Base-by-base conservation (phyloP, 75 land plant genomes). In the Pinus taeda region DNA sequence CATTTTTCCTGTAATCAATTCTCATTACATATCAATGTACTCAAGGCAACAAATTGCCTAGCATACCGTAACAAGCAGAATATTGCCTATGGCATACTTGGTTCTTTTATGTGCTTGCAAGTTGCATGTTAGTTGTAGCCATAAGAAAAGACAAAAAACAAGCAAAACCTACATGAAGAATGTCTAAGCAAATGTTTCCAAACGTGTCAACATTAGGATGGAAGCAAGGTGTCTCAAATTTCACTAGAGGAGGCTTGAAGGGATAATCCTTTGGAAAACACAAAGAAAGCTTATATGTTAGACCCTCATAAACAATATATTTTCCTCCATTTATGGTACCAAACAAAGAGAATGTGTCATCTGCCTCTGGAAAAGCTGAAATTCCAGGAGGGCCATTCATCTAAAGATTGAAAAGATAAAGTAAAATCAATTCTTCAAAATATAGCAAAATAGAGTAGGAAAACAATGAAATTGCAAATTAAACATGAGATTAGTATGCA, bases 141-240 rank as follows among this genome's bases (percentile, higher is more conserved):
- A 0, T 33, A 33, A 26, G 69, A 20, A 33, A 33, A 33, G 33
- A 33, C 33, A 33, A 33, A 1, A 33, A 33, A 33, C 37, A 70
- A 45, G 12, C 0, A 45, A 11, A 66, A 2, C 26, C 4, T 37
- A 95, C 95, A 93, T 95, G 98, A 62, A 95, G 87, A 75, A 95
- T 95, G 79, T 94, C 86, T 86, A 83, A 82, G 88, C 98, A 95
- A 24, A 95, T 95, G 81, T 95, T 92, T n/a, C 98, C 95, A 75
- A 74, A 82, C 39, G 81, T 39, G 69, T 95, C 98, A 11, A 95
- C 98, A 88, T 95, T 95, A 15, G 98, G 98, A 76, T 95, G 98
- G 83, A 92, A 95, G 82, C 98, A 95, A 30, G 66, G 63, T 12
- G 93, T 86, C 75, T 93, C 42, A 39, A 39, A 39, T 83, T 89